A percentile compares a stretch with the other conserved stretches of the same genome.
These are phyloP conservation scores for Kuraishia hungarica DNA, from an alignment of 805 yeast species.

Conservation along the genomic window DNA sequence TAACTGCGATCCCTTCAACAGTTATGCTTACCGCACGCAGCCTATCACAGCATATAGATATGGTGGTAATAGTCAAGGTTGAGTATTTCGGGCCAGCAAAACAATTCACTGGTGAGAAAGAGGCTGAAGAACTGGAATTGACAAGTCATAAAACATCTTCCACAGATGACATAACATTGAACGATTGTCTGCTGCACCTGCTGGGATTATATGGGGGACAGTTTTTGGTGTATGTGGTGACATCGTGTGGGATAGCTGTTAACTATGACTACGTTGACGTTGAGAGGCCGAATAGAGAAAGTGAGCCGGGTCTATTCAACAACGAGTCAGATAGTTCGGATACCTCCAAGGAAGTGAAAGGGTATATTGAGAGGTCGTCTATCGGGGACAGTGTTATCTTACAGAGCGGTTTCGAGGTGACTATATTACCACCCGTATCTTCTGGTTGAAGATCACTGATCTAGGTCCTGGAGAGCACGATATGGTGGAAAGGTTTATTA, in stretches of 20 bases:
- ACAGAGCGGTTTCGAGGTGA: slow-evolving; percentile 13
- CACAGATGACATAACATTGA: background rate
- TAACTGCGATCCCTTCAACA: too few relatives aligned
- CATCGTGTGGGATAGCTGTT: slow-evolving; percentile 18
- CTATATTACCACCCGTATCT: slow-evolving; percentile 23
- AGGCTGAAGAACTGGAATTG: slow-evolving; percentile 7
- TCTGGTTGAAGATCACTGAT: slow-evolving; percentile 13
- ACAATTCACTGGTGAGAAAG: slow-evolving; percentile 13
- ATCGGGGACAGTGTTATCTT: slow-evolving; percentile 3
- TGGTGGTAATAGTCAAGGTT: slow-evolving; percentile 7
- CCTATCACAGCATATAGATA: background rate
- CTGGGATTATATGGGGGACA: slow-evolving; percentile 9
- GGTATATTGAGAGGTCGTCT: background rate
- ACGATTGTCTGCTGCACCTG: background rate
- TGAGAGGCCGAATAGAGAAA: slow-evolving; percentile 4
- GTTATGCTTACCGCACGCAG: background rate
- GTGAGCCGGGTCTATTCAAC: background rate
- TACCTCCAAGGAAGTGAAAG: background rate
- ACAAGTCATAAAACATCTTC: background rate
- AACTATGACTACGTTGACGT: slow-evolving; percentile 18
- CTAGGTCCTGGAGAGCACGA: too few relatives aligned
- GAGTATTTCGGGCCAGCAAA: slow-evolving; percentile 25
- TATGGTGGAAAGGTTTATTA: too few relatives aligned
- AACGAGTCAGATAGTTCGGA: background rate
- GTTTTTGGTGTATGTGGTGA: slow-evolving; percentile 13